Evolutionary conservation across 2,329 filamentous ascomycete genomes (phyloP), one percentile per base, ranked within the genome.

Genomic region (Incumbomyces lentus): DNA sequence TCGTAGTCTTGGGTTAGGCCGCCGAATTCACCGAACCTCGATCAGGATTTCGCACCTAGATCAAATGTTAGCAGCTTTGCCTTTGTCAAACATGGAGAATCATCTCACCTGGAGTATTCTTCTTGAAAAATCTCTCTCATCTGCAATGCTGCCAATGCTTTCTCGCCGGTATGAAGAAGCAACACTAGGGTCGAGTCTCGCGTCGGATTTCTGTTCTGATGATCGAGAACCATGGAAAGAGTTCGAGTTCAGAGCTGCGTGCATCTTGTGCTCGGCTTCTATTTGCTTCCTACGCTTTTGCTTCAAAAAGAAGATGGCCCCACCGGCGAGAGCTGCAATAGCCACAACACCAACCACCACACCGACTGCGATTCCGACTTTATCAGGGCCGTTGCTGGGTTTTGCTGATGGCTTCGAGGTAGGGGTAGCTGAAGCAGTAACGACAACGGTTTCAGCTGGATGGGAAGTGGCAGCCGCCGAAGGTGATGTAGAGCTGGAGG

Each of bases 91-190:
- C 40, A 19, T 13, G 13, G 14, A 34, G 10, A 40, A 29, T 38
- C n/a, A n/a, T 70, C 78, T 55, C 76, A 94, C 90, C 80, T 93
- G 86, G 62, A 96, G 77, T 67, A 96, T 95, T 69, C 86, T 84
- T 69, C 90, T 81, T 52, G 90, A 95, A 70, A 95, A 96, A 65
- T 96, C 90, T 68, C 94, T 81, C 68, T 95, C 93, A 65, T 96
- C 90, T 44, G 89, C 90, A 65, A 96, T 95, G 66, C 89, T 95
- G 57, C 90, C 90, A 60, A 92, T 86, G 68, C 90, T 95, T 70
- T 90, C 77, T 66, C 89, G 79, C 61, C 87, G 76, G 57, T 88
- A 79, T 49, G 83, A 79, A 49, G 83, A 46, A 75, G 93, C 82
- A 54, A 88, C 78, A 47, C 74, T 81, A 6, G 88, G 87, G 55